Evolutionary conservation across 768 basidiomycete species (phyloP).

Genomic region (Panaeolus papilionaceus): DNA sequence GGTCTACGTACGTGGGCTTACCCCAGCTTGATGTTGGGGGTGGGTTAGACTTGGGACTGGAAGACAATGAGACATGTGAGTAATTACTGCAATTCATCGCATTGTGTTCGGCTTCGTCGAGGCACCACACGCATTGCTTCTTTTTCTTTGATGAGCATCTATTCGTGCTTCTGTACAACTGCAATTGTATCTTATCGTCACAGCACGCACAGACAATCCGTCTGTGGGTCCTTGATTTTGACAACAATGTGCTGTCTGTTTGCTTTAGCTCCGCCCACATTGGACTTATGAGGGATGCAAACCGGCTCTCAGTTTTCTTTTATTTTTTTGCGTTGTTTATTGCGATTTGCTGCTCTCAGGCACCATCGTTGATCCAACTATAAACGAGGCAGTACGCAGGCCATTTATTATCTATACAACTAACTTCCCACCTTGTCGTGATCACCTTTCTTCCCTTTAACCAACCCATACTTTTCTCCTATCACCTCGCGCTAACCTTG

Average conservation of each 20-base stretch:
- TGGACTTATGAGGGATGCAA: background rate
- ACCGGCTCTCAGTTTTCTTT: background rate
- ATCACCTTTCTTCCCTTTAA: background rate
- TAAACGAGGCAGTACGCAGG: constrained; percentile 11
- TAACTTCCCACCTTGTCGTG: background rate
- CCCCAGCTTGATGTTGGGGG: constrained; percentile 8
- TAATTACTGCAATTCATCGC: background rate
- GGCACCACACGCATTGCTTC: background rate
- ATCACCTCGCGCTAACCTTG: background rate
- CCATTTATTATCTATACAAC: constrained; percentile 3
- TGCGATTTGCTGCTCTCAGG: background rate
- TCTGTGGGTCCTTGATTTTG: background rate
- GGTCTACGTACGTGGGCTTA: background rate
- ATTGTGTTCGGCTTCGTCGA: background rate
- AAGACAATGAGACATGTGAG: constrained; percentile 7
- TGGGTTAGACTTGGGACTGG: background rate
- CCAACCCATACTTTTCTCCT: background rate
- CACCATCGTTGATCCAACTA: background rate
- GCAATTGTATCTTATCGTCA: background rate
- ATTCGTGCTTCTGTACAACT: background rate
- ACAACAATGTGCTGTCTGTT: background rate
- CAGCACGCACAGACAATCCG: background rate
- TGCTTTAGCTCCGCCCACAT: background rate
- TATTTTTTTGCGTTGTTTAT: background rate
- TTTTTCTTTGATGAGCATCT: background rate